phyloP scores from a whole-genome alignment of 108 stramenopile genomes.

The Aurantiochytrium sp. region DNA sequence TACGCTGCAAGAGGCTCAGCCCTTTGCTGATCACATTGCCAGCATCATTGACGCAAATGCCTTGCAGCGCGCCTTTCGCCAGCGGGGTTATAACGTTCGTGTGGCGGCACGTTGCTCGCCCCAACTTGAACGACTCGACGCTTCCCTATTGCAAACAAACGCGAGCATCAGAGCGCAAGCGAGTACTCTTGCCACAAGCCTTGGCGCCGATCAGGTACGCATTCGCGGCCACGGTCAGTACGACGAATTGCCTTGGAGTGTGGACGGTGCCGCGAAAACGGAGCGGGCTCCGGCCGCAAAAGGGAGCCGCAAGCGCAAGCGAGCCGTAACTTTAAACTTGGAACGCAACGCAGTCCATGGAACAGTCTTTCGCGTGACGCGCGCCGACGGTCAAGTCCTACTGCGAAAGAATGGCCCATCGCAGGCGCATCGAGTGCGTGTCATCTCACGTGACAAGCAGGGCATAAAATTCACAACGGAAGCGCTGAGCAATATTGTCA shows the following conservation, averaged over 20 bases:
- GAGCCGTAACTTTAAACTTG: background rate
- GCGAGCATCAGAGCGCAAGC: background rate
- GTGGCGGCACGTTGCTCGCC: background rate
- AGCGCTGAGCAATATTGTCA: background rate
- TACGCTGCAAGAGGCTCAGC: background rate
- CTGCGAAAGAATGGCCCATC: background rate
- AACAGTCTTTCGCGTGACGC: background rate
- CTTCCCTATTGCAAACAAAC: background rate
- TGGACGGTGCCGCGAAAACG: background rate
- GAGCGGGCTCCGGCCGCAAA: background rate
- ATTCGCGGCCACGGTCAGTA: background rate
- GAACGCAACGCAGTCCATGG: background rate
- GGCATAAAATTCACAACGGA: background rate
- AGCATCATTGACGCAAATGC: conserved; percentile 60
- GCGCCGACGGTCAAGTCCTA: background rate
- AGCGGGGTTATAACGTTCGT: background rate
- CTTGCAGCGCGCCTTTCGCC: conserved; percentile 19
- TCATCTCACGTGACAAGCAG: background rate
- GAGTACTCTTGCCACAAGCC: background rate
- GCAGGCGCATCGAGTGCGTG: background rate
- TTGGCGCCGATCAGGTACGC: background rate
- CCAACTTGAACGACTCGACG: background rate
- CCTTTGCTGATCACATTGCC: background rate
- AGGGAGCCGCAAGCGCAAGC: background rate
- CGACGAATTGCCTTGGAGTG: background rate